Evolutionary conservation across 352 stramenopile species (phyloP).

Genomic region (Pythium aristosporum): DNA sequence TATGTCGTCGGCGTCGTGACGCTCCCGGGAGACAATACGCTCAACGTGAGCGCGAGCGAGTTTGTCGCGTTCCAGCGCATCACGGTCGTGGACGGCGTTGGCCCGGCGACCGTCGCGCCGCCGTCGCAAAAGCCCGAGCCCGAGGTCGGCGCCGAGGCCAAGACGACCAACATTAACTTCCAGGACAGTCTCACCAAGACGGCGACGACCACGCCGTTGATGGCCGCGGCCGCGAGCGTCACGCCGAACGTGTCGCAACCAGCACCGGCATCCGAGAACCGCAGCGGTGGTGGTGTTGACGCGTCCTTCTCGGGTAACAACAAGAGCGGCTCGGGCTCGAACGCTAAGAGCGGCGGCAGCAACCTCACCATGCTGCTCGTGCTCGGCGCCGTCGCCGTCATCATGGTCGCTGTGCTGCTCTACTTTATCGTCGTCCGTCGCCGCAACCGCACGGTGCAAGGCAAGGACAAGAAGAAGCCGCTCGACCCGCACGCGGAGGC

Average conservation of each 20-base stretch:
- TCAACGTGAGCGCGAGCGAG: constrained; percentile 59
- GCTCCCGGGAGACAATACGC: constrained; percentile 43
- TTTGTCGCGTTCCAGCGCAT: constrained; percentile 70
- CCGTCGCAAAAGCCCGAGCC: background rate
- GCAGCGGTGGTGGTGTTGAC: constrained; percentile 8
- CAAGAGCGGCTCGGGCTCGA: constrained; percentile 8
- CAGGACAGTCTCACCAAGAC: constrained; percentile 11
- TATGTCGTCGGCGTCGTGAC: constrained; percentile 62
- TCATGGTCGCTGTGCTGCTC: constrained; percentile 14
- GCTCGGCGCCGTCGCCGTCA: constrained; percentile 3
- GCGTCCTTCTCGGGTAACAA: constrained; percentile 17
- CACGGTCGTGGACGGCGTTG: constrained; percentile 40
- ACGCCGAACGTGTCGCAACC: background rate
- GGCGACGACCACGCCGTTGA: background rate
- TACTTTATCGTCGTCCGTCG: constrained; percentile 15
- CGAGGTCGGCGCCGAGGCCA: constrained; percentile 14
- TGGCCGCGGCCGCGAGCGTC: background rate
- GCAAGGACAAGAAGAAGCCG: constrained; percentile 10
- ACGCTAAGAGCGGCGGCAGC: background rate
- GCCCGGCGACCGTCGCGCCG: constrained; percentile 16
- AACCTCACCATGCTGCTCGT: constrained; percentile 23
- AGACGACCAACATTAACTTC: constrained; percentile 21
- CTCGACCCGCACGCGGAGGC: constrained; percentile 16
- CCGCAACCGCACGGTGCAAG: constrained; percentile 7
- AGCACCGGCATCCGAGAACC: background rate